phyloP scores from a whole-genome alignment of 345 rosid species.

The Schrenkiella parvula region DNA sequence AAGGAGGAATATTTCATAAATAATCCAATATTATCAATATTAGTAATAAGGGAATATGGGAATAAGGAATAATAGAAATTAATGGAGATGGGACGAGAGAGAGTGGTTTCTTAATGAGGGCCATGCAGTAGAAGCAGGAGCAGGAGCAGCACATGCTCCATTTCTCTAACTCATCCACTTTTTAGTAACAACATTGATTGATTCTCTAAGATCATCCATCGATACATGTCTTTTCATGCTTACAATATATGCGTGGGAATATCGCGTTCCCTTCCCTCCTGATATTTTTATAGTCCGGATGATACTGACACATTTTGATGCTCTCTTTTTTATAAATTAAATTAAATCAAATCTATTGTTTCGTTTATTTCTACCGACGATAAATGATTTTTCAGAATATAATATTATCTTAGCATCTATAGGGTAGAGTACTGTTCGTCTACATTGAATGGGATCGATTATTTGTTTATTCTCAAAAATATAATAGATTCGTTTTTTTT shows the following conservation, averaged over 20 bases:
- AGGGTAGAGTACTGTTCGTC: constrained; percentile 1
- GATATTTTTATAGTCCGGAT: constrained; percentile 30
- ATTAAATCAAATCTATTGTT: constrained; percentile 8
- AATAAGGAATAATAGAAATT: constrained; percentile 27
- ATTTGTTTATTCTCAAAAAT: background rate
- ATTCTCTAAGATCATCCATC: constrained; percentile 30
- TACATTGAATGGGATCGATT: constrained; percentile 12
- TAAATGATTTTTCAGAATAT: constrained; percentile 22
- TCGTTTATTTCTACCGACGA: constrained; percentile 29
- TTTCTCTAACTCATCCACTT: constrained; percentile 19
- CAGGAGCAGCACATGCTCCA: constrained; percentile 36
- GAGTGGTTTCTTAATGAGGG: constrained; percentile 32
- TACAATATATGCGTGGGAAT: constrained; percentile 36
- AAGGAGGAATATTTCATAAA: constrained; percentile 14
- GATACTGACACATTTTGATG: constrained; percentile 27
- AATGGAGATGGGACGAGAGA: constrained; percentile 16
- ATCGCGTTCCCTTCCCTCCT: constrained; percentile 30
- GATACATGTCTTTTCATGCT: constrained; percentile 20
- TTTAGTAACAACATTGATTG: constrained; percentile 20
- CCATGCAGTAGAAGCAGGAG: constrained; percentile 30
- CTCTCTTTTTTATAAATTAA: background rate
- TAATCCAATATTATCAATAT: background rate
- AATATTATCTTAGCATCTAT: constrained; percentile 20
- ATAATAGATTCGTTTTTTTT: background rate
- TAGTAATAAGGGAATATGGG: background rate